Evolutionary conservation across 345 rosid genomes (phyloP), one percentile per base, ranked within the genome.

Genomic region (Hevea brasiliensis): DNA sequence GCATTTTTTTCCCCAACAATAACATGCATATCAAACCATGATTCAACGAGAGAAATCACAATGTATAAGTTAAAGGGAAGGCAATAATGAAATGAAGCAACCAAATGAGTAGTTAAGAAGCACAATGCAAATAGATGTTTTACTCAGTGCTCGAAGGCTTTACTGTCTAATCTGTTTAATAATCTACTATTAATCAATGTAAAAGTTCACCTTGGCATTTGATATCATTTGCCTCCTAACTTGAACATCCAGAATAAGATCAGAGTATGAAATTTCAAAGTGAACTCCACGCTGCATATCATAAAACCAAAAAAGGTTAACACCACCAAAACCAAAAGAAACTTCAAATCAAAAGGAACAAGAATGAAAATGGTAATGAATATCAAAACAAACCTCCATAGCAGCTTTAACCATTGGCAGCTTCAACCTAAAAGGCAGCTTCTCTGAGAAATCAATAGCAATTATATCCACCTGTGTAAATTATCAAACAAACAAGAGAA

Each of bases 231-330:
- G 94, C 76, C 90, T 90, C 74, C 92, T 89, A 7, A 69, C 77
- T 70, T 89, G 90, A 72, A 85, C 76, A 84, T 88, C 91, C 70
- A 78, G 74, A 42, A 95, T 72, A 71, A 95, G 85, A 84, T 73
- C 84, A 35, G 89, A 85, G 81, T 92, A 92, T 0, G 80, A 68
- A 55, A 95, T 83, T 81, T 91, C 99, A 76, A 95, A 95, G 81
- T 83, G 86, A 72, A 92, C 81, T 51, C 97, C 97, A 24, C 96
- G 89, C 99, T 91, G 90, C 75, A 24, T 15, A 55, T 8, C 45
- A 40, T 20, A 12, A 42, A 27, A 26, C 37, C 24, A 63, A 53
- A 54, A 42, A 42, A 6, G 7, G 2, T 32, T 27, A 67, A 60
- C 8, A 5, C 29, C 0, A 54, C 10, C 8, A 50, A 54, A 18